Percentiles rank a stretch among this genome's conserved stretches.
Evolutionary conservation across 805 yeast species (phyloP).

Genomic region (Barnettozyma wickerhamii): DNA sequence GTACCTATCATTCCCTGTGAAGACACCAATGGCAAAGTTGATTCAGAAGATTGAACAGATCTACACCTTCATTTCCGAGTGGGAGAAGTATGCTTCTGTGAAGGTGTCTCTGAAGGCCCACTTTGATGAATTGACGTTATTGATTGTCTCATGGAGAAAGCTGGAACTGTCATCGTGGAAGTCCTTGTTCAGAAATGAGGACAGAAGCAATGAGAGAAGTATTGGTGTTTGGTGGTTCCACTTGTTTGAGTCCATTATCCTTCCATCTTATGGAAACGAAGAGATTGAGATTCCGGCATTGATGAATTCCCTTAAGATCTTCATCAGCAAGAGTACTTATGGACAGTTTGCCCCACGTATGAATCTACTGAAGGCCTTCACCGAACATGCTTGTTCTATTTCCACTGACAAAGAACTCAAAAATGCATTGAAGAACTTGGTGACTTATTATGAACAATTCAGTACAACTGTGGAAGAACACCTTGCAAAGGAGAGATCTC

Average conservation of each 20-base stretch:
- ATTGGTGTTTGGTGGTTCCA: constrained; percentile 91
- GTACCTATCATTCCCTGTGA: constrained; percentile 54
- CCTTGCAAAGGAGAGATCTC: constrained; percentile 42
- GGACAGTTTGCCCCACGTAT: constrained; percentile 72
- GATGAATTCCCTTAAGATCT: constrained; percentile 62
- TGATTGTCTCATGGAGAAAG: constrained; percentile 89
- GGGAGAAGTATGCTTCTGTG: constrained; percentile 89
- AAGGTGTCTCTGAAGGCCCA: constrained; percentile 60
- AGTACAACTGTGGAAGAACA: constrained; percentile 40
- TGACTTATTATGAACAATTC: constrained; percentile 67
- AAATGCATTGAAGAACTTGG: constrained; percentile 50
- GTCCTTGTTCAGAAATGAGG: constrained; percentile 64
- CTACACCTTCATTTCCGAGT: constrained; percentile 76
- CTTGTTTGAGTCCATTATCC: constrained; percentile 73
- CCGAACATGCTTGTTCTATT: constrained; percentile 41
- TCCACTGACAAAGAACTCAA: constrained; percentile 26
- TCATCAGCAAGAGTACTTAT: constrained; percentile 66
- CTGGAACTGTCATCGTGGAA: constrained; percentile 87
- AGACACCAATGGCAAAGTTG: constrained; percentile 71
- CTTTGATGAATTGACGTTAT: constrained; percentile 52
- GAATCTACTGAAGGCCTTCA: constrained; percentile 59
- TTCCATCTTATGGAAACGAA: constrained; percentile 38
- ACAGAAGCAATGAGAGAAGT: constrained; percentile 37
- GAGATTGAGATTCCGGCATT: constrained; percentile 33
- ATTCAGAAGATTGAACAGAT: constrained; percentile 84